Percentiles rank a stretch among this genome's conserved stretches.
phyloP scores from a whole-genome alignment of 805 yeast species.

The Zygotorulaspora chibaensis region DNA sequence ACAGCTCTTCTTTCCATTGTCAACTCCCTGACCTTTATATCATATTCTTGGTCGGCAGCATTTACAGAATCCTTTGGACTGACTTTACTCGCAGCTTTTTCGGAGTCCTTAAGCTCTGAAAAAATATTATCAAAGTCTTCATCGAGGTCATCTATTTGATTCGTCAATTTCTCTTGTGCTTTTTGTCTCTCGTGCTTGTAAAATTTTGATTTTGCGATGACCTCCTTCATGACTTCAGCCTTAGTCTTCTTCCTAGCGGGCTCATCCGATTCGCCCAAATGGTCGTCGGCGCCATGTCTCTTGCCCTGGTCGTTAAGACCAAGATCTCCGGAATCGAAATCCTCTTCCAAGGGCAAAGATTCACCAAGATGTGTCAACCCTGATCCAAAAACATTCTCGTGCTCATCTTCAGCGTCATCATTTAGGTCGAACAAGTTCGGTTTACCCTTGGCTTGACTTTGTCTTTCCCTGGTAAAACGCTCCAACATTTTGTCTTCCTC shows the following conservation, averaged over 20 bases:
- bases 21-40: conserved; percentile 60
- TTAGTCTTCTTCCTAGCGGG: conserved; percentile 68
- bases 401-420: conserved; percentile 53
- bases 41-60: conserved; percentile 49
- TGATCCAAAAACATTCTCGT: conserved; percentile 36
- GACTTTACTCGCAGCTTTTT: conserved; percentile 20
- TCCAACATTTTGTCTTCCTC: conserved; percentile 93
- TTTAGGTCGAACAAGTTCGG: conserved; percentile 68
- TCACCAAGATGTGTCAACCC: conserved; percentile 78
- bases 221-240: conserved; percentile 81
- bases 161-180: conserved; percentile 55
- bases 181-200: conserved; percentile 72
- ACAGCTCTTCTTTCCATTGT: conserved; percentile 70
- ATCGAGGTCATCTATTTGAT: conserved; percentile 61
- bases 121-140: conserved; percentile 69
- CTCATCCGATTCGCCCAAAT: conserved; percentile 30
- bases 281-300: conserved; percentile 41
- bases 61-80: conserved; percentile 40
- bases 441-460: conserved; percentile 51
- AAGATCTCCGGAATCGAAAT: conserved; percentile 46
- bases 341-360: conserved; percentile 56
- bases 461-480: conserved; percentile 87
- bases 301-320: conserved; percentile 35
- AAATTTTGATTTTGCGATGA: conserved; percentile 76
- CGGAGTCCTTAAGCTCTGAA: conserved; percentile 42